phyloP scores from a whole-genome alignment of 345 rosid genomes.

The Firmiana major region DNA sequence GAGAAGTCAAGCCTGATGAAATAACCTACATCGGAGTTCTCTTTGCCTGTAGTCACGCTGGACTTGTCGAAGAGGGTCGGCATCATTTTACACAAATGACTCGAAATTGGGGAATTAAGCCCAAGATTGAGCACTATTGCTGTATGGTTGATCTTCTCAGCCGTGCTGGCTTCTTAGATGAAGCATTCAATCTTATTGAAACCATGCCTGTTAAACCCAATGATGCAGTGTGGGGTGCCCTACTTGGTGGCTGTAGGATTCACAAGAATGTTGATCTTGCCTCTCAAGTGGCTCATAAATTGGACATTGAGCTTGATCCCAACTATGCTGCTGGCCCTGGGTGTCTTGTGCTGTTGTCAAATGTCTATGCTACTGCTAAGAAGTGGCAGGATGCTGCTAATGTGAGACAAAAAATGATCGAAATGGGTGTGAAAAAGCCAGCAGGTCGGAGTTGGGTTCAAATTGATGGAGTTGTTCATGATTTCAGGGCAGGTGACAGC shows the following conservation, averaged over 20 bases:
- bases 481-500: too few relatives aligned
- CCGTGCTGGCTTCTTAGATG: conserved; percentile 42
- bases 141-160: conserved; percentile 47
- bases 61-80: conserved; percentile 33
- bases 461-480: conserved; percentile 2
- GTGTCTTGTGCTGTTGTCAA: conserved; percentile 38
- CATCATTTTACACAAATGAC: conserved; percentile 29
- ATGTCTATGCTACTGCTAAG: conserved; percentile 34
- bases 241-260: conserved; percentile 45
- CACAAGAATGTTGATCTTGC: conserved; percentile 38
- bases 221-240: conserved; percentile 37
- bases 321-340: conserved; percentile 36
- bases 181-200: conserved; percentile 36
- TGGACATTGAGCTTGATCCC: conserved; percentile 27
- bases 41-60: conserved; percentile 47
- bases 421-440: conserved; percentile 31
- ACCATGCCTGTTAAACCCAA: conserved; percentile 43
- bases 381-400: conserved; percentile 44
- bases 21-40: conserved; percentile 39
- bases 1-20: conserved; percentile 36
- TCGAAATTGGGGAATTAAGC: conserved; percentile 30
- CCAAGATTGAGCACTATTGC: conserved; percentile 43
- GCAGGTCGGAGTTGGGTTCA: conserved; percentile 38
- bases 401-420: conserved; percentile 29
- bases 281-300: conserved; percentile 32